Evolutionary conservation across 495 filamentous ascomycete genomes (phyloP), one percentile per base, ranked within the genome.

Genomic region (Talaromyces thailandensis): DNA sequence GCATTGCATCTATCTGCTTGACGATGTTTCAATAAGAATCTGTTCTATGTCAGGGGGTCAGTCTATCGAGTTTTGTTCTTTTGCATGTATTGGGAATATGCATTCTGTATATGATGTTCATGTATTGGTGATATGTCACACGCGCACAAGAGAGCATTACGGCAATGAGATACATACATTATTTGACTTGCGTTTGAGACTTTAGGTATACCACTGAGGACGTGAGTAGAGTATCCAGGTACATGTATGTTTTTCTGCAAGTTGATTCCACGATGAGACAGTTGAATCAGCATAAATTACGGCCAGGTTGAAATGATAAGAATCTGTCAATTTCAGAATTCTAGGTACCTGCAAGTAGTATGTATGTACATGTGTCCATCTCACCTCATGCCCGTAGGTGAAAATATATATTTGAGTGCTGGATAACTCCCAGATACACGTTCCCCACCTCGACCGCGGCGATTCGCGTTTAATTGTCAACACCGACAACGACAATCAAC

Each of bases 1-100:
- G 21, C 50, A 24, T 25, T 53, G 50, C 50, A 53, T 53, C 50
- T 53, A 53, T 53, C 50, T 53, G 50, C 50, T 53, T 53, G 50
- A 23, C 24, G 12, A 53, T 53, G 50, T 53, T 53, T 53, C 50
- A 26, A 18, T 25, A 53, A 26, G 50, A 28, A 28, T 25, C 11
- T 53, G 25, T 28, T 51, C 48, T 25, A 1, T n/a, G 16, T 53
- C 5, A 53, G 1, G 18, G 48, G 18, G 18, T 11, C 48, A 28
- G 50, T 26, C 50, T 53, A 25, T 53, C 50, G 25, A 14, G 11
- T 28, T 53, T 28, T 2, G 50, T 53, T 24, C 23, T 53, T 53
- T 21, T 53, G 50, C 50, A 53, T 53, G 50, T 25, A 14, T 53
- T 26, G n/a, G 23, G 50, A 24, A 28, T 53, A 25, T 28, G 50